Conservation (phyloP, 208 protist genomes). For the Willaertia magna region DNA sequence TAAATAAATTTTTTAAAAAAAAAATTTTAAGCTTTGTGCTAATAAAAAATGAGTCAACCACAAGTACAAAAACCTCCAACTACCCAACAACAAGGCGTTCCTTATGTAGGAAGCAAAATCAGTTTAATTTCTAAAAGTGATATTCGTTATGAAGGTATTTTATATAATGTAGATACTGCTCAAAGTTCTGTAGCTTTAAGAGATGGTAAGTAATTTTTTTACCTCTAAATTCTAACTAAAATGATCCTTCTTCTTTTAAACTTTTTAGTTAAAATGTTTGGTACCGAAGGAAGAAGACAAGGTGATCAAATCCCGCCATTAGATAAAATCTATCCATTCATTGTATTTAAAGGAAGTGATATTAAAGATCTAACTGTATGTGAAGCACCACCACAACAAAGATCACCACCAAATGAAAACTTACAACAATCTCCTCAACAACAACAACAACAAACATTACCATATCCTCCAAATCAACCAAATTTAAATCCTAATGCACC, state of each 20-base stretch:
- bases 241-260: neutral
- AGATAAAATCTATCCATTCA: slow-evolving; percentile 33
- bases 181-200: slow-evolving; percentile 35
- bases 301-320: slow-evolving; percentile 27
- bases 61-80: no score
- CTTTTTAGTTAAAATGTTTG: slow-evolving; percentile 33
- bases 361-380: slow-evolving; percentile 42
- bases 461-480: neutral
- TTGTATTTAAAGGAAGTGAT: slow-evolving; percentile 39
- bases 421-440: neutral
- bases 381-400: neutral
- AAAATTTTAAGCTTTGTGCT: no score
- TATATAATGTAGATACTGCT: slow-evolving; percentile 35
- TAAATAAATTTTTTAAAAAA: no score
- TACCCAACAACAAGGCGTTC: neutral
- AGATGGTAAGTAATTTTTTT: slow-evolving; percentile 21
- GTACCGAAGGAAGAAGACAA: slow-evolving; percentile 35
- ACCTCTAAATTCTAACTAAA: neutral
- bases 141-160: slow-evolving; percentile 45
- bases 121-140: slow-evolving; percentile 37
- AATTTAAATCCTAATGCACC: neutral
- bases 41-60: no score
- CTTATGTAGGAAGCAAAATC: slow-evolving; percentile 40
- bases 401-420: neutral
- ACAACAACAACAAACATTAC: neutral